Conservation (phyloP, 2,329 filamentous ascomycete genomes). For the Monosporascus ibericus region DNA sequence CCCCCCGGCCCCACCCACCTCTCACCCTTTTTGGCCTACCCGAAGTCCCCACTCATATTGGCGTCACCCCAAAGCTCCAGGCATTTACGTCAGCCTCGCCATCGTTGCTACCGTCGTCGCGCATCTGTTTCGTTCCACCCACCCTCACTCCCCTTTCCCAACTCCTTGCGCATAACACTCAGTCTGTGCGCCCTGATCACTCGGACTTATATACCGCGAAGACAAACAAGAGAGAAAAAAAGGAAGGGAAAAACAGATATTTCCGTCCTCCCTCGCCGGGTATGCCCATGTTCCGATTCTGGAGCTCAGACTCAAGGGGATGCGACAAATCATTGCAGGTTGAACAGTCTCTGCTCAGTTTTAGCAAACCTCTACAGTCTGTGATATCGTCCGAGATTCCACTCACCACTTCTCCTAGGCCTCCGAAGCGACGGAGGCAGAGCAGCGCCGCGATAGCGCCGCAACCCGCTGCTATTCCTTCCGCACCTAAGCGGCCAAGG, state of each 20-base stretch:
- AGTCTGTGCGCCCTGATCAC: background rate
- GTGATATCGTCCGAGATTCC: conserved; percentile 23
- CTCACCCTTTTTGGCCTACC: conserved; percentile 5
- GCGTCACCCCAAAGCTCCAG: background rate
- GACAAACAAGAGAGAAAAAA: conserved; percentile 1
- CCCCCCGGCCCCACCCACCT: conserved; percentile 1
- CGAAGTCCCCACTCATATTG: background rate
- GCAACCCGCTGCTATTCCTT: conserved; percentile 16
- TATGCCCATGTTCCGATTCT: conserved; percentile 58
- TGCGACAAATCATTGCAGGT: conserved; percentile 44
- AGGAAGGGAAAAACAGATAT: background rate
- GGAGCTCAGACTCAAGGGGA: conserved; percentile 52
- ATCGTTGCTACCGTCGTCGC: conserved; percentile 7
- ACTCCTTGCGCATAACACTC: background rate
- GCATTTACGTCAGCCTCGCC: conserved; percentile 26
- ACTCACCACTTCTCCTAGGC: conserved; percentile 20
- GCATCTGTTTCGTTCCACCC: background rate
- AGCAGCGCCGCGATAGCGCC: conserved; percentile 27
- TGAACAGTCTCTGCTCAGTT: conserved; percentile 34
- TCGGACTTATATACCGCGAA: background rate
- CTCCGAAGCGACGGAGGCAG: conserved; percentile 23
- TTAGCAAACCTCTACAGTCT: conserved; percentile 27
- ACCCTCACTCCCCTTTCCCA: background rate
- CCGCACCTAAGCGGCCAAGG: conserved; percentile 38
- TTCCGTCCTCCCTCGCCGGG: conserved; percentile 21